Evolutionary conservation across 345 rosid genomes (phyloP).

Genomic region (Rhodomyrtus tomentosa): DNA sequence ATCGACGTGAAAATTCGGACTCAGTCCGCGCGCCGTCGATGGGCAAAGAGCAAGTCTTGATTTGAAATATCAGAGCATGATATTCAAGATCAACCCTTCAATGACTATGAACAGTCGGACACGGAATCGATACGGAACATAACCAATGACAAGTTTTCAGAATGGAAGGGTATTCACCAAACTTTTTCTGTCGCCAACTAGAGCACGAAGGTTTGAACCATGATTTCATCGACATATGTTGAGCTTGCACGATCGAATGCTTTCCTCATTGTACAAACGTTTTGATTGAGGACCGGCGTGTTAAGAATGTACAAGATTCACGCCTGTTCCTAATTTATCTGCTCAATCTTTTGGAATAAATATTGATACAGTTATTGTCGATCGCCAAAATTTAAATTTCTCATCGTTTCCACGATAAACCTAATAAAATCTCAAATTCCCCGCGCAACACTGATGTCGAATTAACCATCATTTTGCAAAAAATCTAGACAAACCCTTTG

Average conservation of each 20-base stretch:
- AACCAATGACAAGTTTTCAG: background rate
- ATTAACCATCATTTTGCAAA: background rate
- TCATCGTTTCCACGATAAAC: background rate
- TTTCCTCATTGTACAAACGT: background rate
- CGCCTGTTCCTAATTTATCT: background rate
- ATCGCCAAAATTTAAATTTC: background rate
- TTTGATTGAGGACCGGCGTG: background rate
- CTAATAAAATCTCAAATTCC: background rate
- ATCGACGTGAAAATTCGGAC: background rate
- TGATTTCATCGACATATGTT: background rate
- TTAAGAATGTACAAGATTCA: background rate
- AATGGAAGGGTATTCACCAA: background rate
- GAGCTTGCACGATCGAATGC: background rate
- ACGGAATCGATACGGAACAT: background rate
- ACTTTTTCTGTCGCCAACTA: background rate
- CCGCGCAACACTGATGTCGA: background rate
- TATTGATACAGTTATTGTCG: background rate
- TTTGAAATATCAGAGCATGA: background rate
- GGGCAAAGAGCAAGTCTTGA: background rate
- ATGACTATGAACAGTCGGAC: background rate
- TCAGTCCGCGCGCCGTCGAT: background rate
- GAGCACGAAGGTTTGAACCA: background rate
- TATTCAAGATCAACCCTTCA: background rate
- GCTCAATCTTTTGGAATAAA: background rate
- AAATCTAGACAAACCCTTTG: background rate